Evolutionary conservation across 495 filamentous ascomycete genomes (phyloP), one percentile per base, ranked within the genome.

Genomic region (Xylaria nigripes): DNA sequence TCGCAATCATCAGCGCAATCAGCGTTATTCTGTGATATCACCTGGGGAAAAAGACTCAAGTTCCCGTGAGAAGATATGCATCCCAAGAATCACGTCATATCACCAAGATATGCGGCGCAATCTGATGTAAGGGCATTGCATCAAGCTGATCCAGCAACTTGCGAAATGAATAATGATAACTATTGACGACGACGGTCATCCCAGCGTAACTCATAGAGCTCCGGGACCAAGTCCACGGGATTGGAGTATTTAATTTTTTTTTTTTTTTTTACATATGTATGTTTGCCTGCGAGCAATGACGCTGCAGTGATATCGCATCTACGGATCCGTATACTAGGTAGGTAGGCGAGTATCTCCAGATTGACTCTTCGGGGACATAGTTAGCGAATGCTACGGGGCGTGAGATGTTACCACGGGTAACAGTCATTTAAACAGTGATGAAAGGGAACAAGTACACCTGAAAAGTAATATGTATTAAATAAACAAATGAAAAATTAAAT

Each of bases 81-180:
- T 12, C 44, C 43, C 43, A 27, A 54, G 30, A 18, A 18, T 40
- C 40, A 34, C 43, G 36, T 46, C 51, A 46, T 38, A 29, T 43
- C 43, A 24, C 43, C 25, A 53, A 47, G 34, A 34, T 40, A 53
- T 46, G 51, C 32, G n/a, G 42, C 24, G 30, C 42, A 22, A 18
- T 53, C 40, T 38, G 43, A 46, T 27, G 51, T 46, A 46, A 29
- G 50, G 30, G 30, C 43, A 45, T n/a, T 45, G 42, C 50, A 45
- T 45, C 42, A 15, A 21, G 50, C 10, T 32, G 13, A 25, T 40
- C 30, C 19, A 22, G 4, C 19, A 25, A 30, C 36, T 18, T n/a
- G 18, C 15, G 27, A 30, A 10, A n/a, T 36, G 32, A n/a, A 36
- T 15, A 12, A 36, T 15, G 13, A n/a, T 36, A 36, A n/a, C 7